Evolutionary conservation across 352 stramenopile genomes (phyloP), one percentile per base, ranked within the genome.

Genomic region (Phytopythium vexans): DNA sequence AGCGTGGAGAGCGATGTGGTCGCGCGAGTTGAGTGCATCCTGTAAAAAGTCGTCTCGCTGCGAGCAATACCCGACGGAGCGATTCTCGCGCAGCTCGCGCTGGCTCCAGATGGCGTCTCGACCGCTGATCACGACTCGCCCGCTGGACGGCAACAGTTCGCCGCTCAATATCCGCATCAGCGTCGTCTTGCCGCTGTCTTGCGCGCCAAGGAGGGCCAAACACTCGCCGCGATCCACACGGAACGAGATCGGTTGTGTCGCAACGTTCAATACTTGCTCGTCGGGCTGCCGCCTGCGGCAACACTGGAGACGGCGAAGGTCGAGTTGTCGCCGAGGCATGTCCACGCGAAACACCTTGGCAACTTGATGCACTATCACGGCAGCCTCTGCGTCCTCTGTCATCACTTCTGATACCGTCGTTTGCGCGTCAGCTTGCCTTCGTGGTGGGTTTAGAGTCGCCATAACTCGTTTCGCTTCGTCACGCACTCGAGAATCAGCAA

Each of bases 1-100:
- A 6, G 58, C 58, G 10, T 39, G 41, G 3, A 48, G 34, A 27
- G 51, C 3, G 6, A 66, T 12, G 16, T 62, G 45, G 7, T 66
- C 52, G 7, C 41, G 52, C 6, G 49, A 42, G 32, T 31, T 56
- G 32, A 66, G 33, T 11, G 37, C n/a, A 27, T 49, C 39, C 11
- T 49, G 31, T 11, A 67, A 39, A 11, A 61, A 60, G 41, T 73
- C 53, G 36, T 54, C 50, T 5, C 58, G 54, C 47, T 94, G 82
- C 10, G 86, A 77, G 59, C 86, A 96, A 54, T 94, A 94, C 6
- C 84, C 85, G 8, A 94, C 67, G 6, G 58, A 42, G 4, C 68
- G 57, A 5, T 39, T 21, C 21, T 61, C 32, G 1, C 58, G 57
- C 31, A 71, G 31, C 12, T 63, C 36, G 1, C 16, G 41, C 36